Base-by-base conservation (phyloP, 164 flowering plant species). In the Vitis cinerea region DNA sequence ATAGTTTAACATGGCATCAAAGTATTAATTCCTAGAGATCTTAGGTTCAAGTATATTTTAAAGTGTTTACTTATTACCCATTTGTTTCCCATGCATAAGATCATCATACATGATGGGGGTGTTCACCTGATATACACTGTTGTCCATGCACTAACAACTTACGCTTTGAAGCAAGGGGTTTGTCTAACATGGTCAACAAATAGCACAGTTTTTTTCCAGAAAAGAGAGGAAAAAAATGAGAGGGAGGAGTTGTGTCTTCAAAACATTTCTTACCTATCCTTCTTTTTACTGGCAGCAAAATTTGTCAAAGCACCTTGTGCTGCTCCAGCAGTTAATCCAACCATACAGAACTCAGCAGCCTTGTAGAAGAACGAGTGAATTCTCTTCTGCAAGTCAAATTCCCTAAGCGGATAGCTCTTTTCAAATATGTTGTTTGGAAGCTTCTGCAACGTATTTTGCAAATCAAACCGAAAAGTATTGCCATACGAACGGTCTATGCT, bases 371-470 rank as follows among this genome's bases (percentile, higher is more conserved):
- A 83, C 2, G 97, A 91, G 9, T 88, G 92, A 50, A 89, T 71
- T 80, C 97, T 86, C 83, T 91, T 93, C 75, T 86, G 91, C 77
- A 87, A 57, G 78, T 92, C 94, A 76, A 96, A 96, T 75, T 84
- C 93, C 75, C 98, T 76, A 29, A 89, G 83, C 23, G 93, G 97
- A 68, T 96, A 96, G 75, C 94, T 91, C 78, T 69, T 84, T 63
- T 96, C 99, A 82, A 96, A 96, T 61, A 96, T 79, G 81, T 96
- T 96, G 87, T 96, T 96, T 17, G 99, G 99, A 51, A 96, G 97
- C 88, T 96, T 93, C 73, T 96, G 98, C 77, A 96, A 73, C 55
- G 95, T 90, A 79, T 92, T 96, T 77, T 93, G 97, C 80, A 93
- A 79, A 81, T 92, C 98, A 82, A 81, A 91, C 15, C 65, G 88